Conservation (phyloP, 805 yeast species). For the Pichia insulana region DNA sequence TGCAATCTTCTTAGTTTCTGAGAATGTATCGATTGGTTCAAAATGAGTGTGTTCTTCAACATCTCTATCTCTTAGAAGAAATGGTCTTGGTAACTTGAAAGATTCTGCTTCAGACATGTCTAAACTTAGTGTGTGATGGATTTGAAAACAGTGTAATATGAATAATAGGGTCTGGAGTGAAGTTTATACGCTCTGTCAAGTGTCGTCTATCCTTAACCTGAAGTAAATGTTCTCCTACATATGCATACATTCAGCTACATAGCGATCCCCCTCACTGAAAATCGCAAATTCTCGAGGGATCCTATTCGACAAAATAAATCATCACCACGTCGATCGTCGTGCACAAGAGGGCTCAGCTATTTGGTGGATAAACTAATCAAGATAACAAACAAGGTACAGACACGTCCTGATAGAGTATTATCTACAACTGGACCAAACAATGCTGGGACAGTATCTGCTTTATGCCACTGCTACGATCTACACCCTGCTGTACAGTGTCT, state of each 20-base stretch:
- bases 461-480: background rate
- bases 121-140: background rate
- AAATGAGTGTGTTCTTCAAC: constrained; percentile 10
- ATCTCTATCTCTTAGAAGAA: constrained; percentile 17
- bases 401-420: too few relatives aligned
- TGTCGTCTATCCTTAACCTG: background rate
- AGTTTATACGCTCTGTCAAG: background rate
- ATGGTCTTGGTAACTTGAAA: constrained; percentile 24
- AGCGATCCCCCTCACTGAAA: background rate
- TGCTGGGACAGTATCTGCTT: background rate
- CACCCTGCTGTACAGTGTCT: background rate
- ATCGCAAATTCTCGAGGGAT: background rate
- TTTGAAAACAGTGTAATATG: background rate
- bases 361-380: too few relatives aligned
- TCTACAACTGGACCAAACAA: too few relatives aligned
- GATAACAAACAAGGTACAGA: too few relatives aligned
- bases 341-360: too few relatives aligned
- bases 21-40: constrained; percentile 26
- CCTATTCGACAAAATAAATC: background rate
- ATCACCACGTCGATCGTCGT: background rate
- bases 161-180: background rate
- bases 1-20: constrained; percentile 21
- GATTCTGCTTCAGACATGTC: constrained; percentile 5
- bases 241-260: background rate
- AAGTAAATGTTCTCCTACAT: background rate